Base-by-base conservation (phyloP, 2,329 filamentous ascomycete genomes). In the Phaeosphaeriaceae sp. region DNA sequence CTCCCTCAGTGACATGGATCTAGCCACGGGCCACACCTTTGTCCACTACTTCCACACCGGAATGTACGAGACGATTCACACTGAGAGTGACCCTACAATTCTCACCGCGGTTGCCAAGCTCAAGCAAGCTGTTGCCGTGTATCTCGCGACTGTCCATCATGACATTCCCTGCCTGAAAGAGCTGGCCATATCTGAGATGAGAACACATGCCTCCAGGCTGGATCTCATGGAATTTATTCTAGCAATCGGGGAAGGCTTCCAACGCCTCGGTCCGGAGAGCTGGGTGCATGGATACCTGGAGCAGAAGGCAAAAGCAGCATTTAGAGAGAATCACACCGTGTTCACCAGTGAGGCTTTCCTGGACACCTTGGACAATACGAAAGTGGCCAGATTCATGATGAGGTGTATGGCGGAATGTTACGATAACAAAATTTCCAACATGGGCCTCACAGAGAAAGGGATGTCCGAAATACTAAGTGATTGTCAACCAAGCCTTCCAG, bases 181-280 rank as follows among this genome's bases (percentile, higher is more conserved):
- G 15, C 45, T 56, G 20, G 46, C 57, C 19, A 40, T 56, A 17
- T 2, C 17, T 5, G 53, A 60, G 27, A 53, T 60, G 27, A 31
- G 51, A 31, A 21, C 22, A 6, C 7, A 25, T 13, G 50, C 48
- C 40, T 10, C 17, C 2, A 7, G 31, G 24, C 47, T 60, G 50
- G 19, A 42, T 21, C 31, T 60, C n/a, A 9, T 13, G 13, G 47
- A 48, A 11, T 11, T 51, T 22, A 15, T 51, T 19, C 20, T 13
- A 15, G 50, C 41, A 22, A 44, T 51, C 17, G 53, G 45, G 11
- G 27, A 53, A 20, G 27, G 51, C 1, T 51, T 45, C 2, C 1
- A 49, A 7, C n/a, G 24, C 1, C 20, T 44, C 13, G 41, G 48
- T 13, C 22, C 42, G 2, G 45, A 11, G n/a, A 15, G 19, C 22